Evolutionary conservation across 768 basidiomycete genomes (phyloP), one percentile per base, ranked within the genome.

Genomic region (Serpula lacrymans): DNA sequence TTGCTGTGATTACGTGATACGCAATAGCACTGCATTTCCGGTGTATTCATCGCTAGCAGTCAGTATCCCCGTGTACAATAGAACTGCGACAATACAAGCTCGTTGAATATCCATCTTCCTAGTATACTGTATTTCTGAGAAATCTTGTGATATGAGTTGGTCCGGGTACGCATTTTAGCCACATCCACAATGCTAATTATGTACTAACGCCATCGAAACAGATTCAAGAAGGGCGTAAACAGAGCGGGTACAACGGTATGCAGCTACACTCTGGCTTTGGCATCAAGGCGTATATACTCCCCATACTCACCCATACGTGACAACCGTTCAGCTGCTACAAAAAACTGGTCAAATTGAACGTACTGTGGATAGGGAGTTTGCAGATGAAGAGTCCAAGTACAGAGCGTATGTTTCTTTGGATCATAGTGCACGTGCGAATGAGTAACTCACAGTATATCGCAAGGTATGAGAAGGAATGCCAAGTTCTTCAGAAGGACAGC

Each of bases 311-410:
- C 48, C 37, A 37, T 34, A 13, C 4, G 13, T 40, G 27, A 41
- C 49, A 29, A 41, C 22, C 20, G 24, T 37, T 30, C 57, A 92
- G 88, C 76, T 98, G 53, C 76, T 95, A 61, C 94, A 97, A 74
- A 97, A 97, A 80, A 95, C 94, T 1, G 95, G 95, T 41, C 94
- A 97, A 66, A 91, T 98, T 45, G 95, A 98, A 60, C 76, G 93
- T 21, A 98, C 95, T 0, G 79, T 96, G 18, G 95, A 98, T 64
- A 71, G 88, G 36, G 93, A 98, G 56, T 98, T 96, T 55, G 74
- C 84, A 11, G 85, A 93, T 43, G 94, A 96, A 63, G 91, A 96
- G 60, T 78, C 82, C 34, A 88, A 93, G 59, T 97, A 82, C 71
- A 80, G 82, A 69, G 77, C 77, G 94, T 96, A 61, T 61, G 90